These are phyloP conservation scores for Trypanosoma caninum DNA, from an alignment of 208 protist genomes.

Conservation along the genomic window DNA sequence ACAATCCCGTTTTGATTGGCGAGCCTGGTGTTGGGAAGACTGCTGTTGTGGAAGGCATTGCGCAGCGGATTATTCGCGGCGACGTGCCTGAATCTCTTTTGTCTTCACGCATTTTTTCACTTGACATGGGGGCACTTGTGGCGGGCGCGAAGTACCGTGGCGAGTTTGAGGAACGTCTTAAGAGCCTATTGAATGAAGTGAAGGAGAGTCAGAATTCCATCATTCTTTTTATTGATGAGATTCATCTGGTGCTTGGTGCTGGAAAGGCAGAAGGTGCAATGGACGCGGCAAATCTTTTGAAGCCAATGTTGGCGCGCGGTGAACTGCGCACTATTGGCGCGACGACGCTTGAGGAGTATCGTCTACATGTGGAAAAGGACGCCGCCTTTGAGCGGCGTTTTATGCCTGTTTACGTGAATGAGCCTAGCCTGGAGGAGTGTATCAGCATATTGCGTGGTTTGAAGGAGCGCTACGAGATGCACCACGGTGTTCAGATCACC, in stretches of 20 bases:
- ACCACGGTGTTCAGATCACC: slow-evolving; percentile 89
- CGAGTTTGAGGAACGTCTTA: slow-evolving; percentile 99
- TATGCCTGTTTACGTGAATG: slow-evolving; percentile 94
- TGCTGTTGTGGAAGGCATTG: slow-evolving; percentile 92
- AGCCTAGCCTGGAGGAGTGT: slow-evolving; percentile 96
- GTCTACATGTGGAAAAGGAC: slow-evolving; percentile 98
- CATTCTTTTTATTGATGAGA: slow-evolving; percentile 99
- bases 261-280: slow-evolving; percentile 92
- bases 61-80: slow-evolving; percentile 89
- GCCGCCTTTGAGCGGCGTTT: slow-evolving; percentile 97
- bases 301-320: slow-evolving; percentile 97
- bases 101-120: slow-evolving; percentile 72
- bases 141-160: slow-evolving; percentile 99
- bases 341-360: slow-evolving; percentile 97
- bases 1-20: slow-evolving; percentile 99
- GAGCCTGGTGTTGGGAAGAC: slow-evolving; percentile 95
- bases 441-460: slow-evolving; percentile 97
- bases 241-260: slow-evolving; percentile 98
- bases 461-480: slow-evolving; percentile 92
- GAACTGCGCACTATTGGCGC: slow-evolving; percentile 97
- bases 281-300: slow-evolving; percentile 98
- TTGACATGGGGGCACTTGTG: slow-evolving; percentile 98
- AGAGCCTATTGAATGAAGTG: slow-evolving; percentile 99
- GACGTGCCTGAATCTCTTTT: slow-evolving; percentile 89
- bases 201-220: slow-evolving; percentile 90